Percentiles rank a stretch among this genome's conserved stretches.
Conservation (phyloP, 768 basidiomycete species). For the Xerocomellus amylosporus region DNA sequence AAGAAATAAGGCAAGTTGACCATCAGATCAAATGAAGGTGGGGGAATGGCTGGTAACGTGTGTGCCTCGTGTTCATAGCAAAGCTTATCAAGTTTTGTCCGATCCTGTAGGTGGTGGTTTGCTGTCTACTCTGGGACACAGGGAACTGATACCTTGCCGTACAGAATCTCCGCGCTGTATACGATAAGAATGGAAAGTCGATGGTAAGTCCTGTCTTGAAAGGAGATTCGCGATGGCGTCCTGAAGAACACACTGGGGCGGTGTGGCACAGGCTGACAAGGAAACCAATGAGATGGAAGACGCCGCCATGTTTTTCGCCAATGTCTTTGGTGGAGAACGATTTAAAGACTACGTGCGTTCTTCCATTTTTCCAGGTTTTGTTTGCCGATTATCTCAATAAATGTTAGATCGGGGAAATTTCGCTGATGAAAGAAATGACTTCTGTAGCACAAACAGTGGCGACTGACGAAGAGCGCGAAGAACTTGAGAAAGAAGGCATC, state of each 20-base stretch:
- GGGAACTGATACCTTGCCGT: conserved; percentile 7
- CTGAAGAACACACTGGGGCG: conserved; percentile 1
- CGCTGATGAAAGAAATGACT: conserved; percentile 92
- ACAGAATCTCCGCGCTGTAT: conserved; percentile 80
- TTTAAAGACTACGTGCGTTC: conserved; percentile 82
- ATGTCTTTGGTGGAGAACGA: conserved; percentile 93
- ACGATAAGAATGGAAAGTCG: conserved; percentile 93
- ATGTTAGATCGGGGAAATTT: conserved; percentile 90
- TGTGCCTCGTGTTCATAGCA: conserved; percentile 45
- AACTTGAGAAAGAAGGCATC: conserved; percentile 71
- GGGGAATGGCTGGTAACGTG: conserved; percentile 15
- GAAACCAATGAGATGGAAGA: conserved; percentile 87
- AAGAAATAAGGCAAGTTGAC: conserved; percentile 77
- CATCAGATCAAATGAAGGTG: conserved; percentile 10
- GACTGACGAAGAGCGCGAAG: conserved; percentile 89
- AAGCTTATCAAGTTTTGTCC: conserved; percentile 92
- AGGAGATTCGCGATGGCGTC: conserved; percentile 2
- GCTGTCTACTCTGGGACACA: conserved; percentile 6
- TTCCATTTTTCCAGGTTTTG: background rate
- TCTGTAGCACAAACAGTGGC: conserved; percentile 82
- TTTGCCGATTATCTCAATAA: background rate
- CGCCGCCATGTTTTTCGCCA: conserved; percentile 91
- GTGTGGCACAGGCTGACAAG: conserved; percentile 55
- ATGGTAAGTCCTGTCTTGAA: conserved; percentile 51
- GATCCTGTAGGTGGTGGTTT: conserved; percentile 58